Base-by-base conservation (phyloP, 2,329 filamentous ascomycete genomes). In the Calonectria ilicicola region DNA sequence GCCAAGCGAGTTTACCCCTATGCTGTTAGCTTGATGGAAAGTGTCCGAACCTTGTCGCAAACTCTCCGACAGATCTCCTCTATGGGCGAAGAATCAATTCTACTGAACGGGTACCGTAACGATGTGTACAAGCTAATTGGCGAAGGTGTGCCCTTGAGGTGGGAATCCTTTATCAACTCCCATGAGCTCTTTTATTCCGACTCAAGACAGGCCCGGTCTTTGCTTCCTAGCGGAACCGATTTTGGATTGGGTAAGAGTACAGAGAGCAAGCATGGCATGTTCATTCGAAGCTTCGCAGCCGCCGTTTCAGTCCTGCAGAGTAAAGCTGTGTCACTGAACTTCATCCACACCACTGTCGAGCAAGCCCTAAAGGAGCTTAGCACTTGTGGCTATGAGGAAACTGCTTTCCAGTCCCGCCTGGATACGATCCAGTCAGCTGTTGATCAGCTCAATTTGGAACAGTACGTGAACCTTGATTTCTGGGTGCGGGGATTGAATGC, bases 1-100 rank as follows among this genome's bases (percentile, higher is more conserved):
- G 97, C 97, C n/a, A 98, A 98, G 85, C 92, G 97, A 66, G 97
- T 99, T 5, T 99, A 99, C 79, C 97, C 97, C 0, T 99, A 97
- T 81, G 97, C 97, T 27, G 96, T 99, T 76, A 98, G 96, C 81
- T 86, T 99, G 77, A 99, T 99, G 95, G 97, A 99, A 85, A 98
- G 95, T 80, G 95, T 98, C n/a, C 91, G 96, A 71, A 98, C 95
- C 0, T 93, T 98, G 75, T 91, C 95, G 2, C 96, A 98, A 84
- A 98, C 95, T 0, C 93, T 93, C 78, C 92, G 95, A 35, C 92
- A 94, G 64, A 97, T 99, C 72, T 88, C 91, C 21, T 91, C 93
- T 67, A 96, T 99, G 94, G 91, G 93, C 14, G 94, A 96, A 76
- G 95, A 98, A 70, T 92, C 95, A 1, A 93, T 98, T 62, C 87